phyloP scores from a whole-genome alignment of 202 grass and related monocot genomes.

The Carex arenaria region DNA sequence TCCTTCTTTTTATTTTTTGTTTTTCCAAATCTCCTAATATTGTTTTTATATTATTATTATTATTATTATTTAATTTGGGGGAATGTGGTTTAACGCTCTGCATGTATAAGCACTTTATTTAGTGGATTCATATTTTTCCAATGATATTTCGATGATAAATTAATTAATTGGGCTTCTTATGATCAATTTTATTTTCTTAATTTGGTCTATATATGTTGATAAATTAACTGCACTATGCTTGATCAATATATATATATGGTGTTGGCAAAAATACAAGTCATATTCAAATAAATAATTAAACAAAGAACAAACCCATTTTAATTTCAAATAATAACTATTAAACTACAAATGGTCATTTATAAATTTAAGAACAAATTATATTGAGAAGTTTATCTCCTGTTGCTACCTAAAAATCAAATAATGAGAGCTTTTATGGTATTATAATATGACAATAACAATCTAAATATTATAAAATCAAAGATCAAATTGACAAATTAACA shows the following conservation, averaged over 20 bases:
- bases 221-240: neutral
- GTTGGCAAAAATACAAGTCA: neutral
- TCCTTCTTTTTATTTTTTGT: conserved; percentile 2
- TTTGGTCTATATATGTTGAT: neutral
- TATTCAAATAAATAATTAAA: neutral
- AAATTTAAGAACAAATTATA: neutral
- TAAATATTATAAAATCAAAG: neutral
- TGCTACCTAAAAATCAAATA: neutral
- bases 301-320: neutral
- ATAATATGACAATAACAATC: neutral
- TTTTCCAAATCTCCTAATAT: neutral
- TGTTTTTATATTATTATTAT: neutral
- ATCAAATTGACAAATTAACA: neutral
- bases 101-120: neutral
- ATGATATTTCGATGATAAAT: neutral
- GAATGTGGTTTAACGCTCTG: neutral
- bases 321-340: neutral
- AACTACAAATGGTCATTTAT: neutral
- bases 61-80: neutral
- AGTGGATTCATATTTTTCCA: conserved; percentile 1
- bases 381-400: neutral
- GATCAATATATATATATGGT: neutral
- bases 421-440: neutral
- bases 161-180: conserved; percentile 7
- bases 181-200: neutral